phyloP scores from a whole-genome alignment of 257 asterid species.

The Rauvolfia tetraphylla region DNA sequence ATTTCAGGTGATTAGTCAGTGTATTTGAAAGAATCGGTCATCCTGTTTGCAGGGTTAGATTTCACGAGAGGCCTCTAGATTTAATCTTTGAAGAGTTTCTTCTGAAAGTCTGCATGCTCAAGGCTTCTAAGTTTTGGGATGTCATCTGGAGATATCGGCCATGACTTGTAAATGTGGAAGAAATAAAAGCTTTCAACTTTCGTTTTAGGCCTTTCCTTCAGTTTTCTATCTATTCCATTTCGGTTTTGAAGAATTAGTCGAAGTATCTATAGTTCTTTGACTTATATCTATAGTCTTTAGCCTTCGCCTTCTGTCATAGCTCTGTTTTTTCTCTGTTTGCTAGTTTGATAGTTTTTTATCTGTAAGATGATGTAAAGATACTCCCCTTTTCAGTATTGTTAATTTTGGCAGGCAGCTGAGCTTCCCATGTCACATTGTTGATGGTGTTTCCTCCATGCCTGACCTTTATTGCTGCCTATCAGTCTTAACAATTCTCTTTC shows the following conservation, averaged over 20 bases:
- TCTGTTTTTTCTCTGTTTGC: background rate
- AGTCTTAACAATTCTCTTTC: too few relatives aligned
- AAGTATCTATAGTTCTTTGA: constrained; percentile 10
- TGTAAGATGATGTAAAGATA: background rate
- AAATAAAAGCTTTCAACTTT: background rate
- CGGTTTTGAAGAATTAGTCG: background rate
- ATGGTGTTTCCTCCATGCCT: too few relatives aligned
- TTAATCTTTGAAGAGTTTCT: constrained; percentile 26
- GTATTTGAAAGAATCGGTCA: constrained; percentile 8
- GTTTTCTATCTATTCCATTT: background rate
- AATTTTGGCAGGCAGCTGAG: background rate
- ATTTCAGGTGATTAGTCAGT: constrained; percentile 4
- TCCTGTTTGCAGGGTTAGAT: constrained; percentile 47
- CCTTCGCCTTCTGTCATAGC: background rate
- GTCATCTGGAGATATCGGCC: constrained; percentile 3
- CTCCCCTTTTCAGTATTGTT: background rate
- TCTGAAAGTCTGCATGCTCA: constrained; percentile 30
- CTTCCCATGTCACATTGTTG: too few relatives aligned
- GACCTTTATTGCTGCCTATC: too few relatives aligned
- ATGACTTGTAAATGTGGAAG: constrained; percentile 18
- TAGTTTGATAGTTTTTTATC: background rate
- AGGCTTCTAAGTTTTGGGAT: constrained; percentile 27
- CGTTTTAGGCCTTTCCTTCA: background rate
- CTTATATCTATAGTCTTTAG: constrained; percentile 5
- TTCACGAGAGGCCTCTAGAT: constrained; percentile 19